Evolutionary conservation across 164 flowering plant species (phyloP).

Genomic region (Hamamelis virginiana): DNA sequence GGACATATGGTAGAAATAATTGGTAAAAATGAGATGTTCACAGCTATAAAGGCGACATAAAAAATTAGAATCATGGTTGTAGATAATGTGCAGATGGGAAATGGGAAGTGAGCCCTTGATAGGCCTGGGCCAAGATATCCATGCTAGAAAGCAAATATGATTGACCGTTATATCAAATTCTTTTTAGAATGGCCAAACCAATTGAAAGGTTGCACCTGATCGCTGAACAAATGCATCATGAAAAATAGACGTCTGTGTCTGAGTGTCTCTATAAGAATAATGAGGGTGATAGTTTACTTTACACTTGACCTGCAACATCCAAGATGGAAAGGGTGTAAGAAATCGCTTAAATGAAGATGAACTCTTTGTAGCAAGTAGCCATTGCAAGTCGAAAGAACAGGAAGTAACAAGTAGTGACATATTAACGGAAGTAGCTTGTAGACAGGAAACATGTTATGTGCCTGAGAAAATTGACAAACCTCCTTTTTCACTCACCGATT

Average conservation of each 20-base stretch:
- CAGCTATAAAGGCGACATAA: neutral
- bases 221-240: neutral
- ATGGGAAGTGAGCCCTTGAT: neutral
- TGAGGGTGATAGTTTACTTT: conserved; percentile 36
- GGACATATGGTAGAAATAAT: too few relatives aligned
- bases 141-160: neutral
- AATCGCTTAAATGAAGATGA: neutral
- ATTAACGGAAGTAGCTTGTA: too few relatives aligned
- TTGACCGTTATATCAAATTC: neutral
- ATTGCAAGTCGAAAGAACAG: neutral
- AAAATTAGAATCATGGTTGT: neutral
- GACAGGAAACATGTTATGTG: too few relatives aligned
- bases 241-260: neutral
- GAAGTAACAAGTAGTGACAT: too few relatives aligned
- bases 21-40: too few relatives aligned
- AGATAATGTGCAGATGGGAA: neutral
- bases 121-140: neutral
- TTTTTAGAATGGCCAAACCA: neutral
- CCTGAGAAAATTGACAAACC: too few relatives aligned
- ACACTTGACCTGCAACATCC: conserved; percentile 69
- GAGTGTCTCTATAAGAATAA: neutral
- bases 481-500: too few relatives aligned
- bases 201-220: neutral
- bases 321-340: neutral
- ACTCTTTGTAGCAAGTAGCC: neutral